Evolutionary conservation across 805 yeast species (phyloP).

Genomic region (Ogataea degrootiae): DNA sequence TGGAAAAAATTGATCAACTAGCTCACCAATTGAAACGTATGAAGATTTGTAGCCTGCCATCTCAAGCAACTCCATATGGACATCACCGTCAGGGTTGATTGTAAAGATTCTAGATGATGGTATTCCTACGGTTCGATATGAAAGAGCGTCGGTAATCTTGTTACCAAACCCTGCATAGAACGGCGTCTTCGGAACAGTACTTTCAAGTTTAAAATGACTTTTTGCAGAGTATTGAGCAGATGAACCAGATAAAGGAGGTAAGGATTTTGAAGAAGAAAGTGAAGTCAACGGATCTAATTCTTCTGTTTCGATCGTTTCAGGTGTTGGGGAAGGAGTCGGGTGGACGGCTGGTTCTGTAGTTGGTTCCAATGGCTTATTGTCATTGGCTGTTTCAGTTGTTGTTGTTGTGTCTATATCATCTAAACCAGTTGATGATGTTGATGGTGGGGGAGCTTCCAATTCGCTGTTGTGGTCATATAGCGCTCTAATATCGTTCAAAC

Average conservation of each 20-base stretch:
- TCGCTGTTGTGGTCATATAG: constrained; percentile 39
- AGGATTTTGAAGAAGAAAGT: background rate
- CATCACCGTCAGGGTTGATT: constrained; percentile 94
- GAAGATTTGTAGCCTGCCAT: constrained; percentile 88
- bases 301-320: background rate
- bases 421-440: background rate
- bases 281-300: background rate
- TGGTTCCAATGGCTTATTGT: background rate
- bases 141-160: constrained; percentile 91
- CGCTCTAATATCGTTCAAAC: constrained; percentile 77
- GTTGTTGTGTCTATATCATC: background rate
- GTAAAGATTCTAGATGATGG: constrained; percentile 94
- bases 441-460: background rate
- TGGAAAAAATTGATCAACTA: constrained; percentile 97
- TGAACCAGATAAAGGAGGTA: background rate
- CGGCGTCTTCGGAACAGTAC: constrained; percentile 59
- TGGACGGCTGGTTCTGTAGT: background rate
- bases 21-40: constrained; percentile 83
- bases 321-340: background rate
- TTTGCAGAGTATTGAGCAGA: background rate
- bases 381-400: background rate
- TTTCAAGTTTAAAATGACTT: constrained; percentile 11
- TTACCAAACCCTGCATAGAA: constrained; percentile 98
- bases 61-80: constrained; percentile 92
- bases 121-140: constrained; percentile 88